A percentile compares a stretch with the other conserved stretches of the same genome.
These are phyloP conservation scores for Canavalia ensiformis DNA, from an alignment of 306 rosid species.

Conservation along the genomic window DNA sequence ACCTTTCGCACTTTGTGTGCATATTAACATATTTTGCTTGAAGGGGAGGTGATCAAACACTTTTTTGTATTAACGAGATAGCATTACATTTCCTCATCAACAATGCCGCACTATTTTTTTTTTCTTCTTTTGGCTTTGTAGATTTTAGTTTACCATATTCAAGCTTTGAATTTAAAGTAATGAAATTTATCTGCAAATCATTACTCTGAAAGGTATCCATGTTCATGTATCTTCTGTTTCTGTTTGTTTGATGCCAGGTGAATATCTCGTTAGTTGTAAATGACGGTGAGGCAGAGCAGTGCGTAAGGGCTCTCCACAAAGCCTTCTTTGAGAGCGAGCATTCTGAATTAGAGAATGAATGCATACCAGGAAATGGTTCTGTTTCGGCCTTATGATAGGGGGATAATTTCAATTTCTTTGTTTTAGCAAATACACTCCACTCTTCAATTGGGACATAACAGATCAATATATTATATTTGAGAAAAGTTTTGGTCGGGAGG, in stretches of 20 bases:
- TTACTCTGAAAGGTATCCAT: neutral
- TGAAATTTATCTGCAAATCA: slow-evolving; percentile 21
- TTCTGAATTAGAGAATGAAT: slow-evolving; percentile 50
- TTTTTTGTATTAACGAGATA: slow-evolving; percentile 12
- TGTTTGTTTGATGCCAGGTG: slow-evolving; percentile 61
- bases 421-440: neutral
- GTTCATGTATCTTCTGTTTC: slow-evolving; percentile 34
- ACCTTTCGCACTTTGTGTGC: neutral
- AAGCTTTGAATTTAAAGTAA: slow-evolving; percentile 8
- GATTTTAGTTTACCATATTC: neutral
- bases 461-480: neutral
- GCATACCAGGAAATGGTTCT: slow-evolving; percentile 59
- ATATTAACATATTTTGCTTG: neutral
- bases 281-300: slow-evolving; percentile 85
- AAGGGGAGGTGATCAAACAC: neutral
- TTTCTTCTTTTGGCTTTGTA: neutral
- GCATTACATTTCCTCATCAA: slow-evolving; percentile 11
- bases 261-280: slow-evolving; percentile 92
- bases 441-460: slow-evolving; percentile 24
- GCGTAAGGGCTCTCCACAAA: slow-evolving; percentile 84
- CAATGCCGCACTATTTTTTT: neutral
- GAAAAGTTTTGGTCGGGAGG: slow-evolving; percentile 3
- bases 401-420: slow-evolving; percentile 26
- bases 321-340: slow-evolving; percentile 70
- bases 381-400: slow-evolving; percentile 46